Conservation (phyloP, 352 stramenopile species). For the Pythium monospermum region DNA sequence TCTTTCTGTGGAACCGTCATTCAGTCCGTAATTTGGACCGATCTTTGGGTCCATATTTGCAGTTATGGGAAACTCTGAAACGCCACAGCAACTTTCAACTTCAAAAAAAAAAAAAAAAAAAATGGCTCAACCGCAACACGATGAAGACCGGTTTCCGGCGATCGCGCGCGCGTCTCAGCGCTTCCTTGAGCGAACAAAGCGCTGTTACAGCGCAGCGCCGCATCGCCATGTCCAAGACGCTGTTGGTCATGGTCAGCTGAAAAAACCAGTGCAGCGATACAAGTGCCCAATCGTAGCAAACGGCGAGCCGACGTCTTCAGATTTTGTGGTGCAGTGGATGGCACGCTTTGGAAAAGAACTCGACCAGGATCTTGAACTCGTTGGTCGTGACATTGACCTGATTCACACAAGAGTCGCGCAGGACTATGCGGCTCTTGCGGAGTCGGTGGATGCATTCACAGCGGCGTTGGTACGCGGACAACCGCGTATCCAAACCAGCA, state of each 20-base stretch:
- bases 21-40: too few relatives aligned
- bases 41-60: too few relatives aligned
- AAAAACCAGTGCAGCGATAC: too few relatives aligned
- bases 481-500: too few relatives aligned
- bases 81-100: too few relatives aligned
- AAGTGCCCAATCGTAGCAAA: too few relatives aligned
- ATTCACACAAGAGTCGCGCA: constrained; percentile 1
- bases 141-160: constrained; percentile 7
- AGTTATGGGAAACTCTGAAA: too few relatives aligned
- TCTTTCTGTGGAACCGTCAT: too few relatives aligned
- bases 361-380: constrained; percentile 4
- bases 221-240: not conserved
- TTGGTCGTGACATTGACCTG: constrained; percentile 6
- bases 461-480: constrained; percentile 1
- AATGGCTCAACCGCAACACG: not conserved
- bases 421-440: not conserved
- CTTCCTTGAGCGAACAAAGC: constrained; percentile 2
- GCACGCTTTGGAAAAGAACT: not conserved
- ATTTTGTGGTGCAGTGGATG: not conserved
- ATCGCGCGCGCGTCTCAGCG: constrained; percentile 14
- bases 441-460: constrained; percentile 12
- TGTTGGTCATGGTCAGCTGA: not conserved
- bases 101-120: too few relatives aligned
- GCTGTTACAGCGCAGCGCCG: not conserved
- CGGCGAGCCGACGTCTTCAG: not conserved